phyloP scores from a whole-genome alignment of 495 filamentous ascomycete genomes.

The Xylaria telfairii region DNA sequence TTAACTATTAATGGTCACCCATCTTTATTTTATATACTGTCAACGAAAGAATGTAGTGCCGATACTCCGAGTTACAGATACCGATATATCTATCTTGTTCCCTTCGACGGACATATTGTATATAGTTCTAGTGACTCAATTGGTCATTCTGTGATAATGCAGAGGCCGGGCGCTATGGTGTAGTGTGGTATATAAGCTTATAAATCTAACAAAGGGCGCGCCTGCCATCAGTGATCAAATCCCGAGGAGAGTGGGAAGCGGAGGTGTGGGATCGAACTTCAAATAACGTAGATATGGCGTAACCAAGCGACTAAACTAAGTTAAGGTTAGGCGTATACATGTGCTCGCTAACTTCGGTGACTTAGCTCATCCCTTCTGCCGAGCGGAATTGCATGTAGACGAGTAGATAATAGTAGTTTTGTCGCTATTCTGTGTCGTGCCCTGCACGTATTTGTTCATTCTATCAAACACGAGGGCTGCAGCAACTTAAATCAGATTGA shows the following conservation, averaged over 20 bases:
- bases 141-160: background rate
- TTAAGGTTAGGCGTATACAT: background rate
- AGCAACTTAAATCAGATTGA: background rate
- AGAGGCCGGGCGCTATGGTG: background rate
- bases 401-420: background rate
- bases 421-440: background rate
- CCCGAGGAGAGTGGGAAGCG: constrained; percentile 7
- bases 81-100: background rate
- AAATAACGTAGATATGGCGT: background rate
- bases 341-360: background rate
- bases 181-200: constrained; percentile 5
- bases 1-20: background rate
- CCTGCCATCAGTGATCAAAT: constrained; percentile 16
- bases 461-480: background rate
- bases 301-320: background rate
- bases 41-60: background rate
- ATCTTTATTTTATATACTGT: background rate
- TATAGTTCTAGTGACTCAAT: background rate
- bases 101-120: background rate
- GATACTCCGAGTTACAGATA: background rate
- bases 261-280: background rate
- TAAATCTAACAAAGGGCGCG: constrained; percentile 17
- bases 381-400: background rate
- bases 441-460: background rate
- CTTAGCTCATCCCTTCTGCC: background rate